Conservation (phyloP, 805 yeast genomes). For the Yamadazyma takamatsuzukensis region DNA sequence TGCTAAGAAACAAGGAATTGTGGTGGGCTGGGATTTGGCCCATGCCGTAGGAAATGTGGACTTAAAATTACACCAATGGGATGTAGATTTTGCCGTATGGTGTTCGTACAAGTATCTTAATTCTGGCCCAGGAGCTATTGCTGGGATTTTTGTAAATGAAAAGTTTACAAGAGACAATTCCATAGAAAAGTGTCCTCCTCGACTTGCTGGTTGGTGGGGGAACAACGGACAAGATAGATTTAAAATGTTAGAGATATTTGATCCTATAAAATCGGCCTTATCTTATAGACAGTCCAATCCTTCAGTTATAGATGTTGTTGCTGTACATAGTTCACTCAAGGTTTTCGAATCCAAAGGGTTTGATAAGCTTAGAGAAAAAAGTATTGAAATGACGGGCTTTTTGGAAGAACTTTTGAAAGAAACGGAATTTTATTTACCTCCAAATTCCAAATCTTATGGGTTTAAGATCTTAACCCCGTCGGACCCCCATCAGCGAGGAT, state of each 20-base stretch:
- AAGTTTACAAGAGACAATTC: constrained; percentile 32
- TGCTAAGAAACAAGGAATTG: constrained; percentile 50
- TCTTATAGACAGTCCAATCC: constrained; percentile 92
- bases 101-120: constrained; percentile 90
- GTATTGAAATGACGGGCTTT: constrained; percentile 54
- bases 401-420: constrained; percentile 45
- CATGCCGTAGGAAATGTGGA: constrained; percentile 91
- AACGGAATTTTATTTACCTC: constrained; percentile 45
- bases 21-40: constrained; percentile 93
- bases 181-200: constrained; percentile 42
- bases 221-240: constrained; percentile 69
- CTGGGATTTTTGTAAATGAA: constrained; percentile 78
- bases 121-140: constrained; percentile 92
- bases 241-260: constrained; percentile 72
- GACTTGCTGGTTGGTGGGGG: constrained; percentile 99
- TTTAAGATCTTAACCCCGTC: constrained; percentile 76
- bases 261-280: constrained; percentile 80
- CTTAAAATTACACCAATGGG: constrained; percentile 77
- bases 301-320: constrained; percentile 78
- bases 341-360: constrained; percentile 58
- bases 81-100: constrained; percentile 92
- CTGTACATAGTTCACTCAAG: constrained; percentile 64
- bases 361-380: constrained; percentile 48
- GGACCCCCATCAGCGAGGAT: constrained; percentile 58
- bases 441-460: constrained; percentile 23